A percentile compares a stretch with the other conserved stretches of the same genome.
These are phyloP conservation scores for Mycena floridula DNA, from an alignment of 768 basidiomycete species.

Conservation along the genomic window DNA sequence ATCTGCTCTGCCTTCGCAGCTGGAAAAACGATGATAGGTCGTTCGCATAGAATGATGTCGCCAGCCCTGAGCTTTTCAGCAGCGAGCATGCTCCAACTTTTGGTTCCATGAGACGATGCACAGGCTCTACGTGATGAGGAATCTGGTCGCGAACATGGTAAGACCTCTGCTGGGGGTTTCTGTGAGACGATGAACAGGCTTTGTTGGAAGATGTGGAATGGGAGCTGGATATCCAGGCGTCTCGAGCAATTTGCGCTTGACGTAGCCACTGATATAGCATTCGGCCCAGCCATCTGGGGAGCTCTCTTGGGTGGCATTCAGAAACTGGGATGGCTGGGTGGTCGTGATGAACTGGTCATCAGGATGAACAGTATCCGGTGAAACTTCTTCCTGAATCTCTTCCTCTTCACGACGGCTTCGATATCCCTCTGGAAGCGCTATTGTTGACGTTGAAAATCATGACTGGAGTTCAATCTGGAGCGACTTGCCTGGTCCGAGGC, in stretches of 20 bases:
- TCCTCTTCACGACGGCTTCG: too few relatives aligned
- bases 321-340: slow-evolving; percentile 1
- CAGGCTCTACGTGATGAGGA: slow-evolving; percentile 12
- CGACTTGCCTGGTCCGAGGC: too few relatives aligned
- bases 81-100: slow-evolving; percentile 24
- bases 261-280: slow-evolving; percentile 1
- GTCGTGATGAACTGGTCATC: slow-evolving; percentile 13
- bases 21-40: slow-evolving; percentile 26
- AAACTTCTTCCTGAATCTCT: too few relatives aligned
- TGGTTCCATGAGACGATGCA: too few relatives aligned
- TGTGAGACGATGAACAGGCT: not conserved
- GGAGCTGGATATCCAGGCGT: slow-evolving; percentile 2
- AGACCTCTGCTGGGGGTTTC: not conserved
- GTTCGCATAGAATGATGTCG: slow-evolving; percentile 30
- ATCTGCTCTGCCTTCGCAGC: not conserved
- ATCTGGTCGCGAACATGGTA: not conserved
- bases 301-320: not conserved
- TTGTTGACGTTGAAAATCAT: too few relatives aligned
- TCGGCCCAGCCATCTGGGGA: slow-evolving; percentile 6
- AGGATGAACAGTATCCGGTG: not conserved
- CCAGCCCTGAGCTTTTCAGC: slow-evolving; percentile 19
- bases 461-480: too few relatives aligned
- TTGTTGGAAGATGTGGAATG: not conserved
- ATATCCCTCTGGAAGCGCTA: too few relatives aligned
- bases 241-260: slow-evolving; percentile 1